Percentiles rank a stretch among this genome's conserved stretches.
Conservation (phyloP, 129 eudicot species). For the Lactuca saligna region DNA sequence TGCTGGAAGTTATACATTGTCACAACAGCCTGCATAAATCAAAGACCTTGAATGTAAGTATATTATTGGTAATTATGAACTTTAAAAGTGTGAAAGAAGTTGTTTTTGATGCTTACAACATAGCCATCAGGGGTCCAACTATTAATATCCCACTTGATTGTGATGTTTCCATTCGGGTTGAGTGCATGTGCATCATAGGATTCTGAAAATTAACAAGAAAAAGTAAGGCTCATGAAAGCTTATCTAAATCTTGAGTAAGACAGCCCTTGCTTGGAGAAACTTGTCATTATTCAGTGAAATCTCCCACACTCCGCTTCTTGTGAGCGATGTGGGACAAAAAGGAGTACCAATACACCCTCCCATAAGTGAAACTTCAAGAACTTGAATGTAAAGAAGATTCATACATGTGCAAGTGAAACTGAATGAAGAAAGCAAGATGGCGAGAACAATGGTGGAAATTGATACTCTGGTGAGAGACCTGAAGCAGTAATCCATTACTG, state of each 20-base stretch:
- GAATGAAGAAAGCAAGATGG: constrained; percentile 55
- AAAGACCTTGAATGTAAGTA: background rate
- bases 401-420: constrained; percentile 70
- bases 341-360: too few relatives aligned
- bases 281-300: background rate
- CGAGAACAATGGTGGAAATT: constrained; percentile 32
- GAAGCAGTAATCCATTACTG: constrained; percentile 48
- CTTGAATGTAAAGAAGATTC: constrained; percentile 7
- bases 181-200: constrained; percentile 73
- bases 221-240: constrained; percentile 1
- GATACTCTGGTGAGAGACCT: constrained; percentile 46
- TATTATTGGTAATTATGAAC: constrained; percentile 8
- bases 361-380: background rate
- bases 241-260: background rate
- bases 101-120: constrained; percentile 57
- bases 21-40: constrained; percentile 61
- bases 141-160: constrained; percentile 87
- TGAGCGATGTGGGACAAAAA: background rate
- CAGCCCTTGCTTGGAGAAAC: background rate
- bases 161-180: constrained; percentile 87
- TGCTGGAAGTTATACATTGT: constrained; percentile 90
- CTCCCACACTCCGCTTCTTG: constrained; percentile 13
- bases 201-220: constrained; percentile 46
- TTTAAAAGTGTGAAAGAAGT: background rate
- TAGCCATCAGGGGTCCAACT: constrained; percentile 96